Conservation (phyloP, 257 asterid species). For the Cruciata laevipes region DNA sequence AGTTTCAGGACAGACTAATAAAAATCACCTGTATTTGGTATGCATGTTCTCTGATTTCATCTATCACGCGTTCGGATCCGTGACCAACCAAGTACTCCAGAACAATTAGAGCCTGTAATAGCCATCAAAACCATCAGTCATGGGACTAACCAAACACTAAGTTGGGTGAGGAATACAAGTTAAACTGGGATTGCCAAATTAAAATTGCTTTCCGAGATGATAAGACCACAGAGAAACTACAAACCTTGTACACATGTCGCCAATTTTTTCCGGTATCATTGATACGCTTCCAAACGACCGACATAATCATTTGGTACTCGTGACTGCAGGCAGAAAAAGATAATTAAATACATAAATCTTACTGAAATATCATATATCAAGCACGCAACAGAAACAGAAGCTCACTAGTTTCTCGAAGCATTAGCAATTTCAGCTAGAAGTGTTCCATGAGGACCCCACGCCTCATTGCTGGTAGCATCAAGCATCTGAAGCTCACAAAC, state of each 20-base stretch:
- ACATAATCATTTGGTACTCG: conserved; percentile 90
- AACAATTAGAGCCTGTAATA: conserved; percentile 71
- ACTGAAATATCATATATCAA: conserved; percentile 4
- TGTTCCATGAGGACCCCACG: conserved; percentile 98
- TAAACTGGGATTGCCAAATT: neutral
- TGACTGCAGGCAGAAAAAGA: conserved; percentile 46
- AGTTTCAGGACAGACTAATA: conserved; percentile 6
- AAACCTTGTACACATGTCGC: conserved; percentile 98
- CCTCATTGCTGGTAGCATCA: conserved; percentile 96
- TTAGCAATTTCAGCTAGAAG: conserved; percentile 92
- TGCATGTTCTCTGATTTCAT: conserved; percentile 90
- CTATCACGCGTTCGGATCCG: conserved; percentile 90
- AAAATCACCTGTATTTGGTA: conserved; percentile 85
- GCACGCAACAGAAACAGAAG: conserved; percentile 11
- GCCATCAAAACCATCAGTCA: conserved; percentile 10
- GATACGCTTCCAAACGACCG: conserved; percentile 89
- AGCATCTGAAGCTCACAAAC: conserved; percentile 53
- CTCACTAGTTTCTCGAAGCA: conserved; percentile 80
- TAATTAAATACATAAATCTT: conserved; percentile 16
- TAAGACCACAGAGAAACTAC: conserved; percentile 5
- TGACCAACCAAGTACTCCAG: conserved; percentile 91
- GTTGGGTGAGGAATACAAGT: neutral
- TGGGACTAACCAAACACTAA: conserved; percentile 10
- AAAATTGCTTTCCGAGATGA: neutral
- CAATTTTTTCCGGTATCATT: conserved; percentile 94